phyloP scores from a whole-genome alignment of 2,329 filamentous ascomycete species.

The Stagonosporopsis tanaceti region DNA sequence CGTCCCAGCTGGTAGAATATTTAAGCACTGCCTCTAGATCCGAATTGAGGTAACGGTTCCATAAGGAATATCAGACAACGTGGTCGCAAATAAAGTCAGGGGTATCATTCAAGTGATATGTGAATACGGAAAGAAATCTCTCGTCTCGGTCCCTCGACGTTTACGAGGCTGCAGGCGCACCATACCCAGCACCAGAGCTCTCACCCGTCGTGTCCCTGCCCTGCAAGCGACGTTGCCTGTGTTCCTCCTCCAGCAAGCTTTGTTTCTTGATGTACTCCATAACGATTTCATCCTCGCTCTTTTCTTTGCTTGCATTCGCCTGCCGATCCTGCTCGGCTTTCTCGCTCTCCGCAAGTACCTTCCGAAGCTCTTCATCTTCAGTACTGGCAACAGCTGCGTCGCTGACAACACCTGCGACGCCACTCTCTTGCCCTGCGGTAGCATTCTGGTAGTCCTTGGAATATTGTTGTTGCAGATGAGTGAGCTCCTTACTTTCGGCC shows the following conservation, averaged over 20 bases:
- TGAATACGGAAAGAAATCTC: not conserved
- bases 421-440: constrained; percentile 16
- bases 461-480: constrained; percentile 34
- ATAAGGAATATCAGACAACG: no score
- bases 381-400: not conserved
- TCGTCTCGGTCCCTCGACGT: no score
- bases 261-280: constrained; percentile 79
- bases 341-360: constrained; percentile 40
- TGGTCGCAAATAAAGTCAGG: not conserved
- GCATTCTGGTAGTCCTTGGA: constrained; percentile 28
- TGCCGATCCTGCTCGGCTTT: constrained; percentile 48
- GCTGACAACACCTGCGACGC: constrained; percentile 11
- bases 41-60: no score
- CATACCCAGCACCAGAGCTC: constrained; percentile 10
- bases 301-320: constrained; percentile 52
- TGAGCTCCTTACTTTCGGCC: constrained; percentile 44
- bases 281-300: constrained; percentile 74
- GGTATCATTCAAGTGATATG: not conserved
- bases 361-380: constrained; percentile 37
- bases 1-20: no score
- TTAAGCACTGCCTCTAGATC: no score
- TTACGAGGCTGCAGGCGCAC: not conserved
- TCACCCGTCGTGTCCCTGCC: constrained; percentile 12
- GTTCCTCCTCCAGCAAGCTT: constrained; percentile 68
- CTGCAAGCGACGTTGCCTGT: constrained; percentile 20